Evolutionary conservation across 2,329 filamentous ascomycete genomes (phyloP).

Genomic region (Pestalotiopsis sp.): DNA sequence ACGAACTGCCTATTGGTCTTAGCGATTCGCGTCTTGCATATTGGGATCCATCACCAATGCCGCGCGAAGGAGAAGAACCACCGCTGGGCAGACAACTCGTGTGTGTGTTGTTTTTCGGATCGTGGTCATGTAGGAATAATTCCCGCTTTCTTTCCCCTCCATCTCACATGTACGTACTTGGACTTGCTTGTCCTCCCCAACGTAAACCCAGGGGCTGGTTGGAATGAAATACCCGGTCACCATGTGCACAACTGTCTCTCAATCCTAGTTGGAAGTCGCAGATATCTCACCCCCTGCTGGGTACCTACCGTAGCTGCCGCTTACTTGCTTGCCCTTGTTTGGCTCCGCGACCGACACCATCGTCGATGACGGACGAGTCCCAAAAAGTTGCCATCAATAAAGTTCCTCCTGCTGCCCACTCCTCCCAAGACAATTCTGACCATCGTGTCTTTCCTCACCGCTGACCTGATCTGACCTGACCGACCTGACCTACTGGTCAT

Average conservation of each 20-base stretch:
- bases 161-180: background rate
- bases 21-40: background rate
- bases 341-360: background rate
- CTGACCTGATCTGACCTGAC: background rate
- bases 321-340: constrained; percentile 1
- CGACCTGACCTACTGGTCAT: background rate
- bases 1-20: constrained; percentile 2
- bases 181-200: background rate
- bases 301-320: constrained; percentile 3
- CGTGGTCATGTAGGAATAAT: background rate
- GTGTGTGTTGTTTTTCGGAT: background rate
- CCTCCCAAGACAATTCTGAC: background rate
- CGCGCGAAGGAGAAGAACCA: background rate
- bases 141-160: constrained; percentile 1
- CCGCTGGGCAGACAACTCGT: background rate
- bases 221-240: background rate
- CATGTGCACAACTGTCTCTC: background rate
- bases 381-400: constrained; percentile 2
- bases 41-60: constrained; percentile 5
- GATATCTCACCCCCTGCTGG: background rate
- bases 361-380: constrained; percentile 10
- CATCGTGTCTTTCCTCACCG: background rate
- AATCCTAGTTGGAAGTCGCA: background rate
- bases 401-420: constrained; percentile 6
- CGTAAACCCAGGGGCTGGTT: background rate